Conservation (phyloP, 2,329 filamentous ascomycete genomes). For the Diplodia seriata region DNA sequence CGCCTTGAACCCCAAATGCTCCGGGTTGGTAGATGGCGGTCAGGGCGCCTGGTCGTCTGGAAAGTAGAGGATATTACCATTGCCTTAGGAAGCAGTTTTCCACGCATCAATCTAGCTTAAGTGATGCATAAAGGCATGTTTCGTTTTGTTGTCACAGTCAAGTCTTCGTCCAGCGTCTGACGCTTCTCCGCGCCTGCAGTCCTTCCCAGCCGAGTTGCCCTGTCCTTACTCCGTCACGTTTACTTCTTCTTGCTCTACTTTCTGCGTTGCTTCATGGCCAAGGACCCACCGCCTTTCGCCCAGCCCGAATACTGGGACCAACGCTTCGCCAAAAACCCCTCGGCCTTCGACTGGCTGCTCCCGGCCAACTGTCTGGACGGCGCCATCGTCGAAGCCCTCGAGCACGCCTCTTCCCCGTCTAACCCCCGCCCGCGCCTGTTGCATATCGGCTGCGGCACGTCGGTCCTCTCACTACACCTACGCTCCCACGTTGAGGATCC, state of each 20-base stretch:
- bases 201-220: constrained; percentile 11
- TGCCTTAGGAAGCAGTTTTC: background rate
- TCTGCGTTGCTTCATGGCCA: constrained; percentile 36
- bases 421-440: constrained; percentile 39
- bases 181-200: background rate
- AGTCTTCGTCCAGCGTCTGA: constrained; percentile 1
- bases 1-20: background rate
- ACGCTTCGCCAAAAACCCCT: constrained; percentile 45
- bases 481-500: constrained; percentile 43
- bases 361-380: constrained; percentile 43
- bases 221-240: constrained; percentile 16
- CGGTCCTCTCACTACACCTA: constrained; percentile 47
- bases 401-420: constrained; percentile 2
- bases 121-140: constrained; percentile 28
- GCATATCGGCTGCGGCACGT: constrained; percentile 51
- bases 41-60: background rate
- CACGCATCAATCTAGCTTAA: background rate
- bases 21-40: background rate
- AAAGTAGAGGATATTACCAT: background rate
- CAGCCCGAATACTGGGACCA: constrained; percentile 48
- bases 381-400: constrained; percentile 40
- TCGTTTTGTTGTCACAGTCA: background rate
- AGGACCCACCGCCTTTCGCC: constrained; percentile 44
- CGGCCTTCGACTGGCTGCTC: constrained; percentile 50
- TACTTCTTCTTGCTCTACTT: background rate